Percentiles rank a stretch among this genome's conserved stretches.
phyloP scores from a whole-genome alignment of 345 rosid genomes.

The Eucalyptus globulus region DNA sequence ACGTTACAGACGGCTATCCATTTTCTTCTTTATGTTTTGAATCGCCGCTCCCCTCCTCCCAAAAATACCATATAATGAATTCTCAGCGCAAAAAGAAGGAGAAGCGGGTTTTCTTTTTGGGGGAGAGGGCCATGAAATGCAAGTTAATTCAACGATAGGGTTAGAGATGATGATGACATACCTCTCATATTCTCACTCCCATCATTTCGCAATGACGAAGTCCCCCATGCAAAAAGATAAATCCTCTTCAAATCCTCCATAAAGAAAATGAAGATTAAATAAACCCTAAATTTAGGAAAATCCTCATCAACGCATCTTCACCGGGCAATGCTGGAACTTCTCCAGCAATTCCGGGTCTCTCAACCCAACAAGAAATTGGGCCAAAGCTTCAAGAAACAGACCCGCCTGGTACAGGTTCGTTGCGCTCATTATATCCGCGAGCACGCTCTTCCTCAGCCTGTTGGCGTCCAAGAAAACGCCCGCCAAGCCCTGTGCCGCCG shows the following conservation, averaged over 20 bases:
- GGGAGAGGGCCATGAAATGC: neutral
- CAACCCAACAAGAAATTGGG: slow-evolving; percentile 75
- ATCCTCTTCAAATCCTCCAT: neutral
- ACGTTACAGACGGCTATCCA: neutral
- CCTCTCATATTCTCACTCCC: neutral
- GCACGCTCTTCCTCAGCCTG: slow-evolving; percentile 55
- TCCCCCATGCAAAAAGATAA: neutral
- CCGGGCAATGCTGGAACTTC: slow-evolving; percentile 8
- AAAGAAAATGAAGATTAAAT: neutral
- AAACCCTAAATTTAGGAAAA: neutral
- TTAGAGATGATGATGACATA: neutral
- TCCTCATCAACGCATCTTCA: neutral
- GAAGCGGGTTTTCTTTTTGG: neutral
- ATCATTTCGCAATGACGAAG: neutral
- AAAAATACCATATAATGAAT: neutral
- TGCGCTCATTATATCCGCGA: slow-evolving; percentile 56
- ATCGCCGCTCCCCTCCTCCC: neutral
- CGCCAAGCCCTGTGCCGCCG: slow-evolving; percentile 34
- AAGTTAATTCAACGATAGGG: neutral
- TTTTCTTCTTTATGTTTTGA: neutral
- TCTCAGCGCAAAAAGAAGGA: neutral
- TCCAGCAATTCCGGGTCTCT: slow-evolving; percentile 32
- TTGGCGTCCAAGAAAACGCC: slow-evolving; percentile 58
- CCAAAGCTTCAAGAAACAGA: slow-evolving; percentile 73
- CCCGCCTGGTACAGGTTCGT: slow-evolving; percentile 54